These are phyloP conservation scores for Penicillium bovifimosum DNA, from an alignment of 495 filamentous ascomycete genomes.

Conservation along the genomic window DNA sequence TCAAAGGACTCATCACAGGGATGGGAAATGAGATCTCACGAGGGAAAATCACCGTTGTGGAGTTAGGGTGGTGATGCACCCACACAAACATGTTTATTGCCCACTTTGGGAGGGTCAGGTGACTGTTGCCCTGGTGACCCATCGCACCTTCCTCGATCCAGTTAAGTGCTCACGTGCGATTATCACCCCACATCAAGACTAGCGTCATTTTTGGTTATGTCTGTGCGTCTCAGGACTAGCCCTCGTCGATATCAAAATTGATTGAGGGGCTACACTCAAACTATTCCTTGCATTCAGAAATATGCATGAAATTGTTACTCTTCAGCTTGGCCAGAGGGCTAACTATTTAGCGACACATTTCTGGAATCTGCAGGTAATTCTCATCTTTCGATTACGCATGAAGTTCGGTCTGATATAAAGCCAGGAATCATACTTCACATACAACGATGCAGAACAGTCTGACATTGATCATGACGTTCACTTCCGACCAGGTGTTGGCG, in stretches of 20 bases:
- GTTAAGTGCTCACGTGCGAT: constrained; percentile 15
- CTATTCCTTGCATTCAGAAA: constrained; percentile 1
- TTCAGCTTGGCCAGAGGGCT: constrained; percentile 86
- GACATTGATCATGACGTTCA: constrained; percentile 86
- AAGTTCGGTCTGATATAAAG: constrained; percentile 15
- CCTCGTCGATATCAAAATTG: constrained; percentile 4
- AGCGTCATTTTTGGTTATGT: constrained; percentile 11
- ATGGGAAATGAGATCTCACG: constrained; percentile 7
- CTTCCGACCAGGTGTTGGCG: constrained; percentile 79
- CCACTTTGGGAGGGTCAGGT: constrained; percentile 27
- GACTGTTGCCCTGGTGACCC: constrained; percentile 37
- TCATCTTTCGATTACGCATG: background rate
- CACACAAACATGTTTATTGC: constrained; percentile 34
- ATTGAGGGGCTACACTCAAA: background rate
- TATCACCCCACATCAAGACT: constrained; percentile 8
- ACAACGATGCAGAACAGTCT: constrained; percentile 60
- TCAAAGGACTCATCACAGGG: constrained; percentile 22
- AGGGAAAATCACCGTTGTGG: constrained; percentile 20
- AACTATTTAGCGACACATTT: constrained; percentile 98
- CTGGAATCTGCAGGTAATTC: constrained; percentile 83
- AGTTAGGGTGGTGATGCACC: constrained; percentile 30
- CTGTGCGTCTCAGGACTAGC: constrained; percentile 13
- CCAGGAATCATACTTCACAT: constrained; percentile 95
- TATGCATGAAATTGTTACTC: constrained; percentile 95
- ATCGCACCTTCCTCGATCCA: constrained; percentile 1